Conservation (phyloP, 805 yeast species). For the Geotrichum ghanense region DNA sequence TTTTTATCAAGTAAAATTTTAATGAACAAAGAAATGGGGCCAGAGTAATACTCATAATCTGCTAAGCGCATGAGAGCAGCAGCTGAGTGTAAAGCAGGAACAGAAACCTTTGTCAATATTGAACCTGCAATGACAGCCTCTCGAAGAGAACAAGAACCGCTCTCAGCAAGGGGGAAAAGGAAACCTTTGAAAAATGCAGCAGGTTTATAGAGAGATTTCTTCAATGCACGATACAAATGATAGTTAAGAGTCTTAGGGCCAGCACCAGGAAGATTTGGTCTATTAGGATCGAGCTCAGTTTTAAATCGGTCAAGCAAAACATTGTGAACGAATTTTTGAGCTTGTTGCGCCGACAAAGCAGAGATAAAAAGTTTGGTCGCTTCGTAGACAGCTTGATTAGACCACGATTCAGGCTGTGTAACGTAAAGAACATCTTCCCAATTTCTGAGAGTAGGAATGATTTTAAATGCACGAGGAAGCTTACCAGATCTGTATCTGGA, state of each 20-base stretch:
- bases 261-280: neutral
- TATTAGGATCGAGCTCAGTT: constrained; percentile 27
- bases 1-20: constrained; percentile 84
- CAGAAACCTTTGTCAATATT: constrained; percentile 74
- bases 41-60: constrained; percentile 63
- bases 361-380: constrained; percentile 93
- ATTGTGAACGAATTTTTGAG: constrained; percentile 65
- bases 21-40: constrained; percentile 84
- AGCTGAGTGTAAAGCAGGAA: constrained; percentile 92
- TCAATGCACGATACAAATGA: constrained; percentile 83
- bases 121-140: constrained; percentile 96
- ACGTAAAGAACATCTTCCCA: constrained; percentile 95
- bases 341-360: constrained; percentile 74
- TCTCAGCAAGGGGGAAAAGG: constrained; percentile 78
- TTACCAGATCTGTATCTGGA: constrained; percentile 91
- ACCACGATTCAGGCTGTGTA: constrained; percentile 88
- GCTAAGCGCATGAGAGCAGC: constrained; percentile 84
- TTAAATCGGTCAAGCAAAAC: constrained; percentile 31
- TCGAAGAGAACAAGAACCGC: constrained; percentile 69
- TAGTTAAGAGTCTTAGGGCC: constrained; percentile 54
- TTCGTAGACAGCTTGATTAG: constrained; percentile 88
- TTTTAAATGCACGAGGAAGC: constrained; percentile 91
- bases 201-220: constrained; percentile 91
- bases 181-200: constrained; percentile 97
- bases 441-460: constrained; percentile 80